phyloP scores from a whole-genome alignment of 2,329 filamentous ascomycete species.

The Claviceps africana region DNA sequence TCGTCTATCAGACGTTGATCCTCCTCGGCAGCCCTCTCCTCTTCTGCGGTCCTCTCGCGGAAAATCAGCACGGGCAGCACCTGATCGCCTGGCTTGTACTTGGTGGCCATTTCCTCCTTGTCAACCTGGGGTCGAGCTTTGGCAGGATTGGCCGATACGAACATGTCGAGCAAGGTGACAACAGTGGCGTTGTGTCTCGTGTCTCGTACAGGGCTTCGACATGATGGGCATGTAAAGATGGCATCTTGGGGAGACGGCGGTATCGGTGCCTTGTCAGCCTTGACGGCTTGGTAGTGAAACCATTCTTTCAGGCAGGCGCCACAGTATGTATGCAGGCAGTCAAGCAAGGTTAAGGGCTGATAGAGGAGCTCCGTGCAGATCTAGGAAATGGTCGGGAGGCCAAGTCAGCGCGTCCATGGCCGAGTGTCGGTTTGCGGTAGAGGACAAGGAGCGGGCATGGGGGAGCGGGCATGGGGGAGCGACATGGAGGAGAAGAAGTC shows the following conservation, averaged over 20 bases:
- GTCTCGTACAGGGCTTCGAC: slow-evolving; percentile 71
- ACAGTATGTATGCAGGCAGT: slow-evolving; percentile 93
- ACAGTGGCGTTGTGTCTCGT: slow-evolving; percentile 86
- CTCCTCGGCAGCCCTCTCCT: slow-evolving; percentile 45
- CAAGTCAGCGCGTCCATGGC: not conserved
- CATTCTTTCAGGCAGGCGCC: slow-evolving; percentile 91
- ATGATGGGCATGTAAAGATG: slow-evolving; percentile 81
- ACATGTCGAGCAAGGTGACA: slow-evolving; percentile 80
- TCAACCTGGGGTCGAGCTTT: slow-evolving; percentile 58
- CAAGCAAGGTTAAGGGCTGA: slow-evolving; percentile 78
- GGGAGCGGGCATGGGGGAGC: slow-evolving; percentile 12
- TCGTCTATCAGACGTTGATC: slow-evolving; percentile 58
- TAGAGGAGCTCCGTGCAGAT: slow-evolving; percentile 95
- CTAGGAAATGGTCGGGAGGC: slow-evolving; percentile 28
- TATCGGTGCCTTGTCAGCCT: slow-evolving; percentile 36
- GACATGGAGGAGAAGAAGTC: no score
- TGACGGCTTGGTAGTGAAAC: slow-evolving; percentile 68
- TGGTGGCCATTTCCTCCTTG: slow-evolving; percentile 57
- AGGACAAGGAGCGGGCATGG: slow-evolving; percentile 1
- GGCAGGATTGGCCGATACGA: slow-evolving; percentile 63
- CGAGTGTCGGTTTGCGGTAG: not conserved
- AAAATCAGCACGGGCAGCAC: slow-evolving; percentile 52
- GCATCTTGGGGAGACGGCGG: slow-evolving; percentile 33
- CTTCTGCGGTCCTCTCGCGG: slow-evolving; percentile 35
- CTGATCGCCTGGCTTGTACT: slow-evolving; percentile 70